A percentile compares a stretch with the other conserved stretches of the same genome.
Conservation (phyloP, 495 filamentous ascomycete genomes). For the Cercophora newfieldiana region DNA sequence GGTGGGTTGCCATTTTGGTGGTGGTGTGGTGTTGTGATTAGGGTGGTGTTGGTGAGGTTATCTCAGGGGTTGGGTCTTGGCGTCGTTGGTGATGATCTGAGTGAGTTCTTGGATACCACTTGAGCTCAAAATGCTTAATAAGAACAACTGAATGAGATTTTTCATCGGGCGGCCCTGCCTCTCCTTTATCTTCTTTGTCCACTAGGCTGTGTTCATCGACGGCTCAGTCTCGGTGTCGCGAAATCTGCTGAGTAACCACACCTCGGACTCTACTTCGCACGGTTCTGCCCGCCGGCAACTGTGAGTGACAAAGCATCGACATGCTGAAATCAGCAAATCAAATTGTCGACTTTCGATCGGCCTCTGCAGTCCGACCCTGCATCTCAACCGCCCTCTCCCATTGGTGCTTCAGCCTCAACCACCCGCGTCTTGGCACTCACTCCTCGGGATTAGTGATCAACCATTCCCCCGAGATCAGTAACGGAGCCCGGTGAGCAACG, state of each 20-base stretch:
- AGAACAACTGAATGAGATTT: background rate
- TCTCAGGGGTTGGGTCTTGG: background rate
- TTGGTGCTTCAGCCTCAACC: background rate
- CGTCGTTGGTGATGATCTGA: too few relatives aligned
- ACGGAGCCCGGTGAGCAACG: background rate
- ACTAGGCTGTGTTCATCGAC: too few relatives aligned
- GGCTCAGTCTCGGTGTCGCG: too few relatives aligned
- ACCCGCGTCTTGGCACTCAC: background rate
- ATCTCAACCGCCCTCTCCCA: background rate
- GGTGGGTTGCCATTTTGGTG: constrained; percentile 32
- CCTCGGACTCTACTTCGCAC: too few relatives aligned
- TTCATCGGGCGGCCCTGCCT: too few relatives aligned
- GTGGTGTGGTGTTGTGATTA: background rate
- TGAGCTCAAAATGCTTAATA: too few relatives aligned
- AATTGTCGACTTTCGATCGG: background rate
- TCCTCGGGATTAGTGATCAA: background rate
- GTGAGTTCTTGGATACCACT: too few relatives aligned
- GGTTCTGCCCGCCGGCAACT: too few relatives aligned
- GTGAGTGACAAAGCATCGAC: background rate
- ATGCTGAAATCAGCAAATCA: background rate
- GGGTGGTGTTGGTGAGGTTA: background rate
- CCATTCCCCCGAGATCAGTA: background rate
- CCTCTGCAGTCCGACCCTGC: background rate
- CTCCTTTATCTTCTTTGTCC: too few relatives aligned
- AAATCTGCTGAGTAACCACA: background rate